phyloP scores from a whole-genome alignment of 306 rosid genomes.

The Begonia fuchsioides region DNA sequence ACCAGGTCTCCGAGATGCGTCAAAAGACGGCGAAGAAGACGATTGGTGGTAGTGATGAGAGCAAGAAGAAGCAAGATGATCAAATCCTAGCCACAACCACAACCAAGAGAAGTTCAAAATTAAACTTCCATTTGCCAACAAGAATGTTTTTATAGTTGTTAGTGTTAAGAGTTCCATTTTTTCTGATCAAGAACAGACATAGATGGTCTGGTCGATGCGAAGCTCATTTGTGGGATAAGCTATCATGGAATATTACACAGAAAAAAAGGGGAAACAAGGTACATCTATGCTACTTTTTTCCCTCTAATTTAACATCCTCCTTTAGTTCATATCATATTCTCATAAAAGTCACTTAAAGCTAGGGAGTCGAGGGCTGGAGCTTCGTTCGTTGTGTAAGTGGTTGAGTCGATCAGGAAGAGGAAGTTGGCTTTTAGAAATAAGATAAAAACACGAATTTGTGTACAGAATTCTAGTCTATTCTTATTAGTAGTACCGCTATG shows the following conservation, averaged over 20 bases:
- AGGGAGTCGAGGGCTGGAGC: too few relatives aligned
- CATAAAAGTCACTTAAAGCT: too few relatives aligned
- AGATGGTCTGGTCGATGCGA: slow-evolving; percentile 87
- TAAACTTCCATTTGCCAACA: too few relatives aligned
- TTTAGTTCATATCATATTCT: slow-evolving; percentile 2
- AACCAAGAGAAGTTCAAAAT: slow-evolving; percentile 55
- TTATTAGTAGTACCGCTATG: too few relatives aligned
- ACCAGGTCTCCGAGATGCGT: slow-evolving; percentile 12
- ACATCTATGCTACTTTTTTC: neutral
- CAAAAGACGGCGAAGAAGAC: slow-evolving; percentile 28
- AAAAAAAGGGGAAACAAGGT: slow-evolving; percentile 97
- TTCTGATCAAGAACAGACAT: slow-evolving; percentile 33
- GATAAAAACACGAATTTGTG: too few relatives aligned
- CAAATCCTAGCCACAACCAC: slow-evolving; percentile 24
- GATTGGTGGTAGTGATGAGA: slow-evolving; percentile 14
- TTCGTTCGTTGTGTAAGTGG: too few relatives aligned
- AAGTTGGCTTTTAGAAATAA: too few relatives aligned
- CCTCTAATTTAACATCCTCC: neutral
- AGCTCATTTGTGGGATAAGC: slow-evolving; percentile 95
- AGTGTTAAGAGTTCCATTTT: neutral
- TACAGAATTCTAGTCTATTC: too few relatives aligned
- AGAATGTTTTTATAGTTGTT: too few relatives aligned
- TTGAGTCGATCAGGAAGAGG: too few relatives aligned
- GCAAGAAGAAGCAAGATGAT: slow-evolving; percentile 6
- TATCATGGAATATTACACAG: slow-evolving; percentile 82